These are phyloP conservation scores for Pulveroboletus sp. DNA, from an alignment of 768 basidiomycete species.

Conservation along the genomic window DNA sequence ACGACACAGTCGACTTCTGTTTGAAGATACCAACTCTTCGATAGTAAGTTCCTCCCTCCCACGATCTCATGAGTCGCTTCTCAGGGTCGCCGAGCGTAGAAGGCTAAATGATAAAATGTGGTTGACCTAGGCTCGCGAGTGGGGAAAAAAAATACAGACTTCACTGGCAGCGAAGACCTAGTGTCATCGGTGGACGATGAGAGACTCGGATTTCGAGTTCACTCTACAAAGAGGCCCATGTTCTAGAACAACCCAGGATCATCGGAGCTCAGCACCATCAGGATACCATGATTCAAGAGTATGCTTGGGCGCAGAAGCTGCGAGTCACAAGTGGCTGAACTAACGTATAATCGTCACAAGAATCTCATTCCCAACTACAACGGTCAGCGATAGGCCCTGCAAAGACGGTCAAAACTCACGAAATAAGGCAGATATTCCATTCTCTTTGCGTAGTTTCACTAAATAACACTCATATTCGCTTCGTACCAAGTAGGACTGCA, in stretches of 20 bases:
- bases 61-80: conserved; percentile 44
- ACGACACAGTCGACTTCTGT: not conserved
- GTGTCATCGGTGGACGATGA: not conserved
- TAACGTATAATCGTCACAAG: conserved; percentile 41
- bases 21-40: conserved; percentile 28
- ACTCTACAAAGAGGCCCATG: conserved; percentile 76
- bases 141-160: conserved; percentile 10
- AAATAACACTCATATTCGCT: conserved; percentile 76
- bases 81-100: conserved; percentile 48
- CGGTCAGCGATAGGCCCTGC: not conserved
- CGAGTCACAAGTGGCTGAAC: not conserved
- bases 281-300: conserved; percentile 70
- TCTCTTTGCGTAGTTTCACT: conserved; percentile 68
- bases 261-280: conserved; percentile 69
- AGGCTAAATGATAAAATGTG: conserved; percentile 35
- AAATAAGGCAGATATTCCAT: conserved; percentile 76
- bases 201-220: conserved; percentile 2
- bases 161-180: conserved; percentile 71
- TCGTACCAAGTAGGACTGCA: conserved; percentile 74
- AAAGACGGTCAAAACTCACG: conserved; percentile 43
- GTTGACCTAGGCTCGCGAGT: not conserved
- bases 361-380: conserved; percentile 60
- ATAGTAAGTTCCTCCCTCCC: conserved; percentile 52
- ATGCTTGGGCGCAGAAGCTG: conserved; percentile 80
- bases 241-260: conserved; percentile 78